A percentile compares a stretch with the other conserved stretches of the same genome.
Conservation (phyloP, 345 rosid genomes). For the Geranium rotundifolium region DNA sequence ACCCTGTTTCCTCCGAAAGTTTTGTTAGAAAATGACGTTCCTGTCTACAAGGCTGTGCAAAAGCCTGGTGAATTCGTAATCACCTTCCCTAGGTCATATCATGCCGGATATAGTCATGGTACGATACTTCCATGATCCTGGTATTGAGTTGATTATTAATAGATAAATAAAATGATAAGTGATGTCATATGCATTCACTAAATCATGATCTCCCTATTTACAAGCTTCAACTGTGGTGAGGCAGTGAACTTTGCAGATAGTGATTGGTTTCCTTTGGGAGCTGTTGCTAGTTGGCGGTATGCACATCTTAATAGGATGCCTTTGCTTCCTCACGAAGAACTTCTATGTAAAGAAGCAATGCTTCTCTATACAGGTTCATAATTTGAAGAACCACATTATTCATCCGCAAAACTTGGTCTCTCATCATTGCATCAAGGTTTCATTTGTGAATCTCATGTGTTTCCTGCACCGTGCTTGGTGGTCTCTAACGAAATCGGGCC, state of each 20-base stretch:
- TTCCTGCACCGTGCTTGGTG: constrained; percentile 77
- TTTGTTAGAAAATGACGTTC: constrained; percentile 70
- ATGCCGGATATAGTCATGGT: constrained; percentile 99
- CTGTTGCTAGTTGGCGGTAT: constrained; percentile 86
- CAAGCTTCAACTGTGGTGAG: constrained; percentile 99
- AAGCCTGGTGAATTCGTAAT: constrained; percentile 93
- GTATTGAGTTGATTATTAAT: not conserved
- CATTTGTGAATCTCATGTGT: constrained; percentile 73
- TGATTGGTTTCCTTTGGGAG: constrained; percentile 95
- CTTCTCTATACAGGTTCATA: constrained; percentile 37
- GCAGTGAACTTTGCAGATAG: constrained; percentile 98
- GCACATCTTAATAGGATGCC: constrained; percentile 84
- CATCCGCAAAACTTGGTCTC: constrained; percentile 45
- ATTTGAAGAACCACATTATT: constrained; percentile 46
- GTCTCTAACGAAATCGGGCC: constrained; percentile 55
- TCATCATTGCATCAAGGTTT: constrained; percentile 42
- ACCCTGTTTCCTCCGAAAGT: constrained; percentile 90
- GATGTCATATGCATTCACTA: not conserved
- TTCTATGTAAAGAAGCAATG: constrained; percentile 95
- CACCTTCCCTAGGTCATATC: constrained; percentile 95
- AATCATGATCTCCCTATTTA: constrained; percentile 8
- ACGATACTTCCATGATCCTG: not conserved
- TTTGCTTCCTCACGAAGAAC: constrained; percentile 94
- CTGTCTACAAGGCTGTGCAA: constrained; percentile 94
- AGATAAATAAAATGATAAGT: not conserved